These are phyloP conservation scores for Argentina anserina DNA, from an alignment of 306 rosid species.

Conservation along the genomic window DNA sequence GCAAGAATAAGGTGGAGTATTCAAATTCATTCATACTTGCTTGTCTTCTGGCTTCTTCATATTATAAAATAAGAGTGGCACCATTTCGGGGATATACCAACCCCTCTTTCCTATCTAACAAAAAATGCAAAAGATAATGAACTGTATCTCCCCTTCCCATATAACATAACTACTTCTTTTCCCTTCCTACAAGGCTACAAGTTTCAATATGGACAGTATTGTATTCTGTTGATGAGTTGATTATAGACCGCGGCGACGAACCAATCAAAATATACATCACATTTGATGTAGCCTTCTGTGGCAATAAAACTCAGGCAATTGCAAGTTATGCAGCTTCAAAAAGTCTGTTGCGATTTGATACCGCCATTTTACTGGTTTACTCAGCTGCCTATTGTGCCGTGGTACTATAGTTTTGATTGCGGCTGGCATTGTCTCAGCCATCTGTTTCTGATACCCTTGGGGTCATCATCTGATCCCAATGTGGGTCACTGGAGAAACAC, in stretches of 20 bases:
- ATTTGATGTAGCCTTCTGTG: conserved; percentile 15
- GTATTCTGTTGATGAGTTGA: conserved; percentile 15
- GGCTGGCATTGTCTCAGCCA: conserved; percentile 4
- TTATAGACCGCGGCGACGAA: conserved; percentile 6
- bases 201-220: conserved; percentile 51
- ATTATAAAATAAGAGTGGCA: neutral
- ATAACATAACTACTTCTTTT: conserved; percentile 5
- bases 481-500: conserved; percentile 9
- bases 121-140: neutral
- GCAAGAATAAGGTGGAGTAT: neutral
- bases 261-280: conserved; percentile 3
- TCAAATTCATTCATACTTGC: neutral
- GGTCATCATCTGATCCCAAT: conserved; percentile 14
- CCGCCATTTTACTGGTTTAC: conserved; percentile 18
- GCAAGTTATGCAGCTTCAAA: conserved; percentile 25
- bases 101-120: neutral
- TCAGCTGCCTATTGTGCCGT: conserved; percentile 22
- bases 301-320: conserved; percentile 12
- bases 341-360: neutral
- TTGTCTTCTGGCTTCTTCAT: neutral
- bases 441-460: conserved; percentile 7
- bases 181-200: conserved; percentile 34
- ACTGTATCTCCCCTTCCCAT: conserved; percentile 12
- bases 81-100: neutral
- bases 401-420: neutral